Percentiles rank a stretch among this genome's conserved stretches.
Conservation (phyloP, 305 asterid species). For the Solanum hybrid region DNA sequence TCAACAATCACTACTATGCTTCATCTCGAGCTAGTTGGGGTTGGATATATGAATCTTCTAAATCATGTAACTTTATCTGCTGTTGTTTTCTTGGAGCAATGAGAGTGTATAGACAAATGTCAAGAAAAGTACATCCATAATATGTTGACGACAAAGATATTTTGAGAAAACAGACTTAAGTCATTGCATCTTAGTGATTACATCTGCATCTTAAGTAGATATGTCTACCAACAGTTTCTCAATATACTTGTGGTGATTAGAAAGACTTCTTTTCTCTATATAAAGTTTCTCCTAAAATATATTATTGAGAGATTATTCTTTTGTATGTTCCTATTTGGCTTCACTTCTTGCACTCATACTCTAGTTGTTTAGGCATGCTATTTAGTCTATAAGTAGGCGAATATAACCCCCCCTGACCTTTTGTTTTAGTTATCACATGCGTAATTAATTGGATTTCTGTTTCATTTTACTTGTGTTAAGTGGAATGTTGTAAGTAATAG, state of each 20-base stretch:
- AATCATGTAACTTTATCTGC: neutral
- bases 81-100: neutral
- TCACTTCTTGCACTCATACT: neutral
- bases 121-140: neutral
- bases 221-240: neutral
- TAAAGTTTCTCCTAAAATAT: neutral
- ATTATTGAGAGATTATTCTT: neutral
- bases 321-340: neutral
- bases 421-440: neutral
- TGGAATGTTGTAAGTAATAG: neutral
- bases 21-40: neutral
- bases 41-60: neutral
- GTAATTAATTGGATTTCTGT: neutral
- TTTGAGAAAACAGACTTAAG: neutral
- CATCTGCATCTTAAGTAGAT: neutral
- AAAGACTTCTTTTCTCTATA: neutral
- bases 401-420: neutral
- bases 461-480: neutral
- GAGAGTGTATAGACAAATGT: neutral
- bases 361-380: neutral
- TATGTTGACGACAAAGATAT: neutral
- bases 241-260: neutral
- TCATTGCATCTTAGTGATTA: neutral
- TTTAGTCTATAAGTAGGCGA: neutral
- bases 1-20: neutral